These are phyloP conservation scores for Pythium dissimile DNA, from an alignment of 352 stramenopile species.

Conservation along the genomic window DNA sequence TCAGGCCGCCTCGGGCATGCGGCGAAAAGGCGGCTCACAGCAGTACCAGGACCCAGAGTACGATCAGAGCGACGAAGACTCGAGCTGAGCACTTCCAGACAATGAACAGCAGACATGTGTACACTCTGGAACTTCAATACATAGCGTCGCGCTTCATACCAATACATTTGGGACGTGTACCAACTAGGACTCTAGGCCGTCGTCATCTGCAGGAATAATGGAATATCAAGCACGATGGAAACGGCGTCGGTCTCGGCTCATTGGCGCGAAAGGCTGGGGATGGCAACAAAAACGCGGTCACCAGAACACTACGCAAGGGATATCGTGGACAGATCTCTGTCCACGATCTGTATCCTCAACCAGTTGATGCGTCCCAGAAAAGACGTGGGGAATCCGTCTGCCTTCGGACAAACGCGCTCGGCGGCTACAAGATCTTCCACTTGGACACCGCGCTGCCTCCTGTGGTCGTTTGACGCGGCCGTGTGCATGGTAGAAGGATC, in stretches of 20 bases:
- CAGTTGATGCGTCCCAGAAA: too few species aligned
- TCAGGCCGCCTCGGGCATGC: slow-evolving; percentile 41
- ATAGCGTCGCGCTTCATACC: not conserved
- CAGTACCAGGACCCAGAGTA: slow-evolving; percentile 71
- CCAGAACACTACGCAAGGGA: slow-evolving; percentile 2
- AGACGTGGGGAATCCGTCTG: too few species aligned
- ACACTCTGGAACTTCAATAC: too few species aligned
- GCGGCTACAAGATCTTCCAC: slow-evolving; percentile 37
- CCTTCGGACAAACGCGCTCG: slow-evolving; percentile 7
- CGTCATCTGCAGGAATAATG: slow-evolving; percentile 29
- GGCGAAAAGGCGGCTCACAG: slow-evolving; percentile 27
- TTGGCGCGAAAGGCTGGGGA: slow-evolving; percentile 15
- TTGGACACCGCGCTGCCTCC: slow-evolving; percentile 31
- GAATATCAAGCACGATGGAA: slow-evolving; percentile 22
- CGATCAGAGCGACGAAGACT: slow-evolving; percentile 79
- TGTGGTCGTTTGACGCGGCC: too few species aligned
- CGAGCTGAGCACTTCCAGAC: slow-evolving; percentile 45
- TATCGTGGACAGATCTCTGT: too few species aligned
- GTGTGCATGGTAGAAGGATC: too few species aligned
- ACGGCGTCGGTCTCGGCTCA: slow-evolving; percentile 3
- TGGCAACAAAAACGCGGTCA: slow-evolving; percentile 5
- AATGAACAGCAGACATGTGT: too few species aligned
- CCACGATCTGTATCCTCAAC: too few species aligned
- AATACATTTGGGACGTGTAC: not conserved
- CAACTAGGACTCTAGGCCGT: slow-evolving; percentile 7